Percentiles rank a stretch among this genome's conserved stretches.
Conservation (phyloP, 495 filamentous ascomycete genomes). For the Patellaria atrata region DNA sequence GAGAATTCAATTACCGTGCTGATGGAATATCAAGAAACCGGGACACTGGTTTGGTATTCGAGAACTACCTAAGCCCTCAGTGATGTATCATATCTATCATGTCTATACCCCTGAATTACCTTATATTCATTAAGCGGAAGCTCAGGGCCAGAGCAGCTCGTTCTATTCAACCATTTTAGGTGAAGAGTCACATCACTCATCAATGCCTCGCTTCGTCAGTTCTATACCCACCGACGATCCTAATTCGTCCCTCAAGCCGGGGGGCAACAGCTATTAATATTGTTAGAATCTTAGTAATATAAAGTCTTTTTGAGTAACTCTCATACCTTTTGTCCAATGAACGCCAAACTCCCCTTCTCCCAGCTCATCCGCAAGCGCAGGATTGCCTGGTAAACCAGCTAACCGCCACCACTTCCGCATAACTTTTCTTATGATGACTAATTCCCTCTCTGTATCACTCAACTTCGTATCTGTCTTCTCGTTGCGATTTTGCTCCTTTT, state of each 20-base stretch:
- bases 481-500: slow-evolving; percentile 19
- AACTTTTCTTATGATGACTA: slow-evolving; percentile 34
- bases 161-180: too few species aligned
- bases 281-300: slow-evolving; percentile 23
- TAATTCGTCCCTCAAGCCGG: slow-evolving; percentile 60
- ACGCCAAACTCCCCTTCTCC: slow-evolving; percentile 44
- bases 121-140: too few species aligned
- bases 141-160: too few species aligned
- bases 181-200: too few species aligned
- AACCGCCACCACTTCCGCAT: slow-evolving; percentile 62
- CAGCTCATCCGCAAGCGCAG: slow-evolving; percentile 33
- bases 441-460: slow-evolving; percentile 18
- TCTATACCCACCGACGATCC: slow-evolving; percentile 1
- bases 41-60: too few species aligned
- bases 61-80: too few species aligned
- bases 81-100: too few species aligned
- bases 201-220: too few species aligned
- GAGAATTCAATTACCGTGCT: too few species aligned
- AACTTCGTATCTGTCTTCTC: slow-evolving; percentile 20
- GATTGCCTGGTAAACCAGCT: slow-evolving; percentile 39
- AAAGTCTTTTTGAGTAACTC: not conserved
- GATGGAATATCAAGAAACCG: too few species aligned
- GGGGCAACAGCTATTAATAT: slow-evolving; percentile 64
- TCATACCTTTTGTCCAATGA: slow-evolving; percentile 53
- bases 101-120: too few species aligned